Evolutionary conservation across 345 rosid genomes (phyloP).

Genomic region (Eucalyptus rudis): DNA sequence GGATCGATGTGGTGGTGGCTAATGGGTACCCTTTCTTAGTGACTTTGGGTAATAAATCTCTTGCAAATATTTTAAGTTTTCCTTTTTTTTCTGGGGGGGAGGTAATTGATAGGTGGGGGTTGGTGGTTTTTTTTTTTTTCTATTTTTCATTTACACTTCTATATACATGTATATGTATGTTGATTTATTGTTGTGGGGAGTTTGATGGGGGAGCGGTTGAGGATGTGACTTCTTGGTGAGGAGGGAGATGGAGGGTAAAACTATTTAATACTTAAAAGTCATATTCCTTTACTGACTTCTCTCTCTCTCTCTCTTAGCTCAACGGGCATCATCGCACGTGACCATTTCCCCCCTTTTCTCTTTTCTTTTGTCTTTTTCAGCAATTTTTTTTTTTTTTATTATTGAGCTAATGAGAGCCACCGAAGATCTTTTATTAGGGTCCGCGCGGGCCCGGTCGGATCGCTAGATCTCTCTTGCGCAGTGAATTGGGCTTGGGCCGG

Average conservation of each 20-base stretch:
- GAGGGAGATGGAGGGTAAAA: neutral
- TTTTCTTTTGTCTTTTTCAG: neutral
- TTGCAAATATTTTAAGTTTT: neutral
- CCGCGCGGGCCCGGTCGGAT: neutral
- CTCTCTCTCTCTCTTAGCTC: neutral
- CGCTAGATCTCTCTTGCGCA: neutral
- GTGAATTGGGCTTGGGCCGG: neutral
- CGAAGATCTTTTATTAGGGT: neutral
- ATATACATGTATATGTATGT: neutral
- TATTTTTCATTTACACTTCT: neutral
- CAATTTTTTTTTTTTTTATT: neutral
- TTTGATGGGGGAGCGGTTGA: neutral
- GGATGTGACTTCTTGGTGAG: neutral
- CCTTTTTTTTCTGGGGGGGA: neutral
- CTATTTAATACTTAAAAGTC: neutral
- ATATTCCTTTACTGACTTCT: neutral
- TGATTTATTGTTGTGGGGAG: neutral
- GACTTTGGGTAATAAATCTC: neutral
- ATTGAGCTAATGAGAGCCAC: neutral
- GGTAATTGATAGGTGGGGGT: neutral
- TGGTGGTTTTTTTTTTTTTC: neutral
- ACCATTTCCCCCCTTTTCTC: neutral
- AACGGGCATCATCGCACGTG: neutral
- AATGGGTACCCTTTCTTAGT: neutral
- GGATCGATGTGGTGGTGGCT: accelerated